These are phyloP conservation scores for Boletus sp. DNA, from an alignment of 768 basidiomycete genomes.

Conservation along the genomic window DNA sequence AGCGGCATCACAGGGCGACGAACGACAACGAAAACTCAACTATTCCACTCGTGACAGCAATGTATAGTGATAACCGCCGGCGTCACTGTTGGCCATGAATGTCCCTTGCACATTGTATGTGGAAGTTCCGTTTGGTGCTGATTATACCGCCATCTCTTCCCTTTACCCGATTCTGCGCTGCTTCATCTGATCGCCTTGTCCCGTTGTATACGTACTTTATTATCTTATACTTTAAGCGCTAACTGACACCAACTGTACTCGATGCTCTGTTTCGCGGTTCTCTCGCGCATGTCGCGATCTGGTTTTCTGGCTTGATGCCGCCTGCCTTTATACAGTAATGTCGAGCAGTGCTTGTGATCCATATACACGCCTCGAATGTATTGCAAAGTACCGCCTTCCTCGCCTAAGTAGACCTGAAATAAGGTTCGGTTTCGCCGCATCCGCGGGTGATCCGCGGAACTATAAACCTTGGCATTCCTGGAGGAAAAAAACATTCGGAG, in stretches of 20 bases:
- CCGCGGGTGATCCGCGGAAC: conserved; percentile 27
- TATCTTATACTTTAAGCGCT: conserved; percentile 34
- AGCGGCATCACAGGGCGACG: conserved; percentile 16
- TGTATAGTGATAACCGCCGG: conserved; percentile 1
- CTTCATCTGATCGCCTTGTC: conserved; percentile 16
- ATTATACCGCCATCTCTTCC: conserved; percentile 8
- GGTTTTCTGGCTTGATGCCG: conserved; percentile 4
- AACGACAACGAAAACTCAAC: conserved; percentile 25
- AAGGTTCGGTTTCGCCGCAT: conserved; percentile 13
- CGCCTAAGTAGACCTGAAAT: conserved; percentile 9
- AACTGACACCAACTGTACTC: conserved; percentile 22
- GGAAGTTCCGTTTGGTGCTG: background rate
- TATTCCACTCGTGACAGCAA: conserved; percentile 7
- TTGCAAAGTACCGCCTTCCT: conserved; percentile 4
- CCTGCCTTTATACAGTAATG: conserved; percentile 8
- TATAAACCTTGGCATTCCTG: conserved; percentile 16
- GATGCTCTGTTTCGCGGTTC: conserved; percentile 5
- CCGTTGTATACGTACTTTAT: conserved; percentile 27
- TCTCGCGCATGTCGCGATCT: conserved; percentile 1
- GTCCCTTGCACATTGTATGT: background rate
- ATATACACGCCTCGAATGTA: background rate
- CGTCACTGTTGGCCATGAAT: background rate
- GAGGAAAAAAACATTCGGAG: conserved; percentile 22
- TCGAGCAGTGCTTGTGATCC: conserved; percentile 7
- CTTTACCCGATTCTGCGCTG: conserved; percentile 6